A percentile compares a stretch with the other conserved stretches of the same genome.
These are phyloP conservation scores for Zoysia matrella DNA, from an alignment of 202 grass and related monocot species.

Conservation along the genomic window DNA sequence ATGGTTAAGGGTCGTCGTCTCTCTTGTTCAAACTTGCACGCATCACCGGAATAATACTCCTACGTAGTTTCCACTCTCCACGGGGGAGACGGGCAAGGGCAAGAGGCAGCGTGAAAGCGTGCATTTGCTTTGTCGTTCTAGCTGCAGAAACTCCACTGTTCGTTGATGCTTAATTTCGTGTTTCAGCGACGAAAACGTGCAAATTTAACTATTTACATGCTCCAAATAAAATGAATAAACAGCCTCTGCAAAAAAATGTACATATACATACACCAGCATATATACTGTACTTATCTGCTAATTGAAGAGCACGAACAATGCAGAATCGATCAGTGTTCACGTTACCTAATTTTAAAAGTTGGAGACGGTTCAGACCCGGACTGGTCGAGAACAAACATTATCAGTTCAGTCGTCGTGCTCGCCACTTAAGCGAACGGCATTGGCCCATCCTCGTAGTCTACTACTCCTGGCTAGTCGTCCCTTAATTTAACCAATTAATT, in stretches of 20 bases:
- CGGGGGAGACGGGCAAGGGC: not conserved
- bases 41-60: not conserved
- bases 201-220: not conserved
- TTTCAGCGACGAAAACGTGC: no score
- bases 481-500: not conserved
- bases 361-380: not conserved
- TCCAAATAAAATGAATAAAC: not conserved
- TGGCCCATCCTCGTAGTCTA: not conserved
- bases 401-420: not conserved
- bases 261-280: not conserved
- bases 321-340: not conserved
- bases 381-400: not conserved
- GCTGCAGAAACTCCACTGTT: not conserved
- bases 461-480: not conserved
- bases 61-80: not conserved
- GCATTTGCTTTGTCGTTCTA: not conserved
- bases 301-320: not conserved
- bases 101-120: not conserved
- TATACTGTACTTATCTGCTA: no score
- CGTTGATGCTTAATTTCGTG: no score
- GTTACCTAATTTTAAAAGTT: slow-evolving; percentile 7
- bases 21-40: slow-evolving; percentile 38
- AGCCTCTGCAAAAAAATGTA: not conserved
- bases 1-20: not conserved
- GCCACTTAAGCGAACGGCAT: slow-evolving; percentile 23